Evolutionary conservation across 495 filamentous ascomycete species (phyloP).

Genomic region (Neurospora sp.): DNA sequence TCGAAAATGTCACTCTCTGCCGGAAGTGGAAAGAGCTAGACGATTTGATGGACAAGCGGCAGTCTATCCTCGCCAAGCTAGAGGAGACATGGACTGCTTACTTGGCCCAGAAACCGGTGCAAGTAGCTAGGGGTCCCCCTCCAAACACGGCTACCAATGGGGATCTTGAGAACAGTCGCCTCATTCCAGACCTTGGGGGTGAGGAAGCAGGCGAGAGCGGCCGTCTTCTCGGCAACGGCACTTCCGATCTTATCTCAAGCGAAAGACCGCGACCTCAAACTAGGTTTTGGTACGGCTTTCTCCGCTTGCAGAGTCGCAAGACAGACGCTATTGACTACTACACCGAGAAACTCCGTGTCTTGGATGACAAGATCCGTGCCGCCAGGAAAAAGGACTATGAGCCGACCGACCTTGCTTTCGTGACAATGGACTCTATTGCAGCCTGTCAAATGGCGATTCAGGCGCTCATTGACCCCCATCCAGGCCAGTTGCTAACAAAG

Average conservation of each 20-base stretch:
- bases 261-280: conserved; percentile 51
- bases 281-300: conserved; percentile 70
- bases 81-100: conserved; percentile 81
- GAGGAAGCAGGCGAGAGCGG: conserved; percentile 36
- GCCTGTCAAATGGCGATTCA: conserved; percentile 90
- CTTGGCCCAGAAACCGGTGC: conserved; percentile 20
- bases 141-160: conserved; percentile 5
- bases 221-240: conserved; percentile 39
- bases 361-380: conserved; percentile 65
- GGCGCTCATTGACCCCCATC: conserved; percentile 79
- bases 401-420: conserved; percentile 78
- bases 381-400: conserved; percentile 68
- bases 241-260: conserved; percentile 23
- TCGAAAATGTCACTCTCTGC: conserved; percentile 81
- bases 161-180: not conserved
- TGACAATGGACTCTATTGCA: conserved; percentile 94
- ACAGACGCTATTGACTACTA: conserved; percentile 92
- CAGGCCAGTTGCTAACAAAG: conserved; percentile 73
- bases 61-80: conserved; percentile 54
- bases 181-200: conserved; percentile 5
- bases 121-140: not conserved
- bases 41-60: conserved; percentile 56
- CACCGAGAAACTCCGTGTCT: conserved; percentile 68
- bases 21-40: conserved; percentile 83
- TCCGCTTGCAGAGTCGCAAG: conserved; percentile 58